A percentile compares a stretch with the other conserved stretches of the same genome.
Evolutionary conservation across 768 basidiomycete species (phyloP).

Genomic region (Collybiopsis luxurians): DNA sequence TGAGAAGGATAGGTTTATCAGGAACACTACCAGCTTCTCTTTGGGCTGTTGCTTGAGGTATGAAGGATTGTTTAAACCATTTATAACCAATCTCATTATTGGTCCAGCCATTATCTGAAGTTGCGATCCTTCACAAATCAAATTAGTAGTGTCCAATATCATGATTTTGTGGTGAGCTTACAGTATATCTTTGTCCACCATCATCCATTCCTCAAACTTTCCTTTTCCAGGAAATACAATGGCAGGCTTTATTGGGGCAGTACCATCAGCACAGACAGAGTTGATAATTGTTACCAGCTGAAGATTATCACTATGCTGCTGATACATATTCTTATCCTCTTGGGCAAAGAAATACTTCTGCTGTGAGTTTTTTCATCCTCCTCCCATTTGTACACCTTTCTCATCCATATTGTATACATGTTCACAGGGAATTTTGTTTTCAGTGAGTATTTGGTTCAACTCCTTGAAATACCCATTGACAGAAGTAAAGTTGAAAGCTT

Average conservation of each 20-base stretch:
- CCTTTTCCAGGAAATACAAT: constrained; percentile 33
- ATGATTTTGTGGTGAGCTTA: constrained; percentile 1
- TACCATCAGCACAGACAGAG: constrained; percentile 34
- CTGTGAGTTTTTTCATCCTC: constrained; percentile 14
- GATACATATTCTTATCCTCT: constrained; percentile 15
- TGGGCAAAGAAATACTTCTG: constrained; percentile 21
- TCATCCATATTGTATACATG: constrained; percentile 29
- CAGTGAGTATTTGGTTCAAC: constrained; percentile 17
- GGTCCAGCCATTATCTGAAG: constrained; percentile 49
- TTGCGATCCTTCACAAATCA: constrained; percentile 22
- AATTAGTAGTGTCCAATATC: constrained; percentile 22
- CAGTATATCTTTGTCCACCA: constrained; percentile 20
- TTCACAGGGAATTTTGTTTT: constrained; percentile 20
- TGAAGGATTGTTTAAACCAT: constrained; percentile 20
- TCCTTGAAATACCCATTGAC: constrained; percentile 25
- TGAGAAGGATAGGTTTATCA: constrained; percentile 36
- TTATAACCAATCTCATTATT: constrained; percentile 26
- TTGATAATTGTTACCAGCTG: constrained; percentile 41
- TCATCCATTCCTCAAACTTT: constrained; percentile 21
- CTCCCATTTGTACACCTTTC: constrained; percentile 26
- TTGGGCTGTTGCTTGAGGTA: constrained; percentile 29
- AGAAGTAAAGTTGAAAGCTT: constrained; percentile 28
- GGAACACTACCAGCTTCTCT: constrained; percentile 21
- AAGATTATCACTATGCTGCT: constrained; percentile 28
- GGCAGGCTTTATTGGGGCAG: constrained; percentile 18